Evolutionary conservation across 2,329 filamentous ascomycete genomes (phyloP).

Genomic region (Fusarium vanettenii): DNA sequence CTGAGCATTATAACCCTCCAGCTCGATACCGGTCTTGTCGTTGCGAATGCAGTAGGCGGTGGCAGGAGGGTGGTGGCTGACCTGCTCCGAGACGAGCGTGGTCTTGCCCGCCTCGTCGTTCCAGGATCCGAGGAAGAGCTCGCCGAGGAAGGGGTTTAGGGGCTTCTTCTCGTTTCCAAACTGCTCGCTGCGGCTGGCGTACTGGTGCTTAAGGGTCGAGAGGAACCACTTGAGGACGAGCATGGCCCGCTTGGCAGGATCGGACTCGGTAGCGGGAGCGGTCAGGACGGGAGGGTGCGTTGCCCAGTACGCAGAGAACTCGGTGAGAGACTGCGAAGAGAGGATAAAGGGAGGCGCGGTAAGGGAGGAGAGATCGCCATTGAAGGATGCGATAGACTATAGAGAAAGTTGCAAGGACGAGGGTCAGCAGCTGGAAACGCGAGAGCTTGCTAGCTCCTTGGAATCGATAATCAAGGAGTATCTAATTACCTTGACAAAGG

Average conservation of each 20-base stretch:
- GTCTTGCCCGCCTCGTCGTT: constrained; percentile 84
- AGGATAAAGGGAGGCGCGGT: constrained; percentile 87
- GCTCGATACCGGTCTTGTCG: constrained; percentile 79
- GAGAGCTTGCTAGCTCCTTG: constrained; percentile 3
- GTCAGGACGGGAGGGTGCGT: constrained; percentile 83
- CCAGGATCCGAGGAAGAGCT: constrained; percentile 95
- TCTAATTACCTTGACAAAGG: constrained; percentile 62
- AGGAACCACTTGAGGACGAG: constrained; percentile 97
- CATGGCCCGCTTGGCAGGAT: constrained; percentile 84
- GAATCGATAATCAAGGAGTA: background rate
- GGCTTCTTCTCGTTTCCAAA: constrained; percentile 97
- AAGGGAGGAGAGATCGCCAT: constrained; percentile 82
- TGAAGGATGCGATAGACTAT: constrained; percentile 82
- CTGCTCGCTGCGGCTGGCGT: constrained; percentile 78
- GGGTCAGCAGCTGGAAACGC: constrained; percentile 22
- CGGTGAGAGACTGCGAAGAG: constrained; percentile 80
- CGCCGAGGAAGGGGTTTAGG: constrained; percentile 93
- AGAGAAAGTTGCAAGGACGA: constrained; percentile 19
- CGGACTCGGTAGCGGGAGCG: constrained; percentile 81
- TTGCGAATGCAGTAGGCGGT: constrained; percentile 96
- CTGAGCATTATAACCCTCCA: constrained; percentile 94
- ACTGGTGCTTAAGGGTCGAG: constrained; percentile 90
- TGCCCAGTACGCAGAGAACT: constrained; percentile 87
- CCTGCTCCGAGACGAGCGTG: constrained; percentile 91
- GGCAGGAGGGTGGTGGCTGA: constrained; percentile 92